Conservation (phyloP, 495 filamentous ascomycete species). For the Friedmanniomyces endolithicus region DNA sequence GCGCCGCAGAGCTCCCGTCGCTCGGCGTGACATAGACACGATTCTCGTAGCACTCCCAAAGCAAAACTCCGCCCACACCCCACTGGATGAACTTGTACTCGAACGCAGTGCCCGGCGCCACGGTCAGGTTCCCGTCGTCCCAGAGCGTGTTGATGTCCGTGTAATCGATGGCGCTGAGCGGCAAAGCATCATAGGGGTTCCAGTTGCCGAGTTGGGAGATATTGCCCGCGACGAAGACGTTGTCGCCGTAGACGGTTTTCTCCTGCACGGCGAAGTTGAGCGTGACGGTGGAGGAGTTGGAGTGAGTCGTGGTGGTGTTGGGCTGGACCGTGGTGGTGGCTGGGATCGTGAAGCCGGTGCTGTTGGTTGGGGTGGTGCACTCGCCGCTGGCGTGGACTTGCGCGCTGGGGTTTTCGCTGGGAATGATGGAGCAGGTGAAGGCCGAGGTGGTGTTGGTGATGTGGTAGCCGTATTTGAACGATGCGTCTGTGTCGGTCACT, state of each 20-base stretch:
- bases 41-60: constrained; percentile 55
- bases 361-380: not conserved
- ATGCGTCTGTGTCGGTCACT: not conserved
- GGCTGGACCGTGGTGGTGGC: not conserved
- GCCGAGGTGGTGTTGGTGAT: not conserved
- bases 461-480: not conserved
- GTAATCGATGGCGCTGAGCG: constrained; percentile 42
- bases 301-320: not conserved
- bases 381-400: not conserved
- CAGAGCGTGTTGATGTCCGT: constrained; percentile 44
- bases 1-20: not conserved
- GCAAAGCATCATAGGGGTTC: constrained; percentile 38
- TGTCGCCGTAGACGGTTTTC: constrained; percentile 45
- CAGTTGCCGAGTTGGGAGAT: constrained; percentile 43
- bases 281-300: constrained; percentile 28
- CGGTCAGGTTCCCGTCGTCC: constrained; percentile 24
- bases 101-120: constrained; percentile 39
- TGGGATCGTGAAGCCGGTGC: not conserved
- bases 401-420: not conserved
- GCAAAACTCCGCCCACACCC: constrained; percentile 38
- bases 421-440: not conserved
- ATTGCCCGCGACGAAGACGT: constrained; percentile 47
- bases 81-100: constrained; percentile 58
- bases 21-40: constrained; percentile 40
- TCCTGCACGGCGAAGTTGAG: constrained; percentile 49